Percentiles rank a stretch among this genome's conserved stretches.
Conservation (phyloP, 2,329 filamentous ascomycete species). For the Hirsutella minnesotensis region DNA sequence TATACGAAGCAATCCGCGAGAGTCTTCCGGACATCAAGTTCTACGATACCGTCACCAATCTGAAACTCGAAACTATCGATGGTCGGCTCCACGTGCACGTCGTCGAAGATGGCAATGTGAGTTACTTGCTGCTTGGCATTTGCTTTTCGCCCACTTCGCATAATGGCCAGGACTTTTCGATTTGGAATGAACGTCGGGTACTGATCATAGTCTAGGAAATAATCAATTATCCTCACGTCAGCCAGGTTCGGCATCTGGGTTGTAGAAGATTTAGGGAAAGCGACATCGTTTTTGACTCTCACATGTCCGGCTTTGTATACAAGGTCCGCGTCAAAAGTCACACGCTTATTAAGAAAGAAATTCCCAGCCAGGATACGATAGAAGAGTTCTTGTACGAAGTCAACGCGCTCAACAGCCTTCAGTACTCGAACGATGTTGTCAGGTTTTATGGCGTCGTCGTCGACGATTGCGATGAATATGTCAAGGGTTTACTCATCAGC, state of each 20-base stretch:
- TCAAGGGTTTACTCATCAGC: slow-evolving; percentile 83
- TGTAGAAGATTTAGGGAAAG: slow-evolving; percentile 57
- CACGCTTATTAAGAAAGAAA: slow-evolving; percentile 91
- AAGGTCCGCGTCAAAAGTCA: slow-evolving; percentile 63
- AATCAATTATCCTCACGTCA: slow-evolving; percentile 68
- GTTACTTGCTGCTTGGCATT: slow-evolving; percentile 13
- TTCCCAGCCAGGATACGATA: slow-evolving; percentile 86
- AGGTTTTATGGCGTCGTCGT: slow-evolving; percentile 79
- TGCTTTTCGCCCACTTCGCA: not conserved
- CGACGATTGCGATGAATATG: slow-evolving; percentile 69
- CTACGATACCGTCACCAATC: slow-evolving; percentile 88
- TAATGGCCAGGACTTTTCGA: not conserved
- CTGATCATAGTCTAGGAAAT: slow-evolving; percentile 49
- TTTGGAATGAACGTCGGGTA: not conserved
- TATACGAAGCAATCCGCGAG: slow-evolving; percentile 89
- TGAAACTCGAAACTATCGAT: slow-evolving; percentile 82
- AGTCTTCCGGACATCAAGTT: slow-evolving; percentile 91
- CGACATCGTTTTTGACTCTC: slow-evolving; percentile 73
- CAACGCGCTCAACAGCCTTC: slow-evolving; percentile 76
- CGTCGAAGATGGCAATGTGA: slow-evolving; percentile 80
- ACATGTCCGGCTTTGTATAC: slow-evolving; percentile 96
- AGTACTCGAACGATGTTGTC: slow-evolving; percentile 66
- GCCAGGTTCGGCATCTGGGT: slow-evolving; percentile 61
- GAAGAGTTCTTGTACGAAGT: slow-evolving; percentile 97
- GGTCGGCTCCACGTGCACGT: slow-evolving; percentile 90